Percentiles rank a stretch among this genome's conserved stretches.
These are phyloP conservation scores for Salix exigua DNA, from an alignment of 345 rosid genomes.

Conservation along the genomic window DNA sequence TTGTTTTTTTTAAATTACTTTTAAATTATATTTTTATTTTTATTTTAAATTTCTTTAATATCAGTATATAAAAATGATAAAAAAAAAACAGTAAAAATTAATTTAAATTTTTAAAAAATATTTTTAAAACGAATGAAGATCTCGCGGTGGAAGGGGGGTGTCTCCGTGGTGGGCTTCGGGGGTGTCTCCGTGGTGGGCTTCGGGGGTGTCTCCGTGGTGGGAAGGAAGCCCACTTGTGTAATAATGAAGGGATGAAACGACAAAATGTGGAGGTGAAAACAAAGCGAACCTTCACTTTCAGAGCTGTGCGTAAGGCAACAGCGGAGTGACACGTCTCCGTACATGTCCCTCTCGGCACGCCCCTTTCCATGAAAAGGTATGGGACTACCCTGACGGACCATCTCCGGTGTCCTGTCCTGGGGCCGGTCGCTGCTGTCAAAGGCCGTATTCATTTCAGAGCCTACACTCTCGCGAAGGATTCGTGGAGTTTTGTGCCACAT, in stretches of 20 bases:
- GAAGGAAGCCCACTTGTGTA: constrained; percentile 4
- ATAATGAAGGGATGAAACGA: neutral
- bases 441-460: neutral
- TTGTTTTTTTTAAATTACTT: no score
- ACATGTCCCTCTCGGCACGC: constrained; percentile 1
- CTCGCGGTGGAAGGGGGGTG: no score
- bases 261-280: neutral
- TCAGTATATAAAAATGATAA: no score
- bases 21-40: no score
- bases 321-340: neutral
- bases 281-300: neutral
- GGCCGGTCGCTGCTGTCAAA: neutral
- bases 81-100: no score
- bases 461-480: no score
- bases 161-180: constrained; percentile 11
- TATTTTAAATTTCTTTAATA: no score
- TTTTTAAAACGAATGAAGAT: neutral
- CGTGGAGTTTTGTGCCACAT: neutral
- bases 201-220: constrained; percentile 12
- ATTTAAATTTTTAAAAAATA: no score
- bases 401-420: constrained; percentile 8
- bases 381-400: neutral
- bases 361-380: constrained; percentile 19
- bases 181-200: constrained; percentile 13
- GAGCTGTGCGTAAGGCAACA: neutral